Base-by-base conservation (phyloP, 2,329 filamentous ascomycete species). In the Pseudophaeomoniella oleicola region DNA sequence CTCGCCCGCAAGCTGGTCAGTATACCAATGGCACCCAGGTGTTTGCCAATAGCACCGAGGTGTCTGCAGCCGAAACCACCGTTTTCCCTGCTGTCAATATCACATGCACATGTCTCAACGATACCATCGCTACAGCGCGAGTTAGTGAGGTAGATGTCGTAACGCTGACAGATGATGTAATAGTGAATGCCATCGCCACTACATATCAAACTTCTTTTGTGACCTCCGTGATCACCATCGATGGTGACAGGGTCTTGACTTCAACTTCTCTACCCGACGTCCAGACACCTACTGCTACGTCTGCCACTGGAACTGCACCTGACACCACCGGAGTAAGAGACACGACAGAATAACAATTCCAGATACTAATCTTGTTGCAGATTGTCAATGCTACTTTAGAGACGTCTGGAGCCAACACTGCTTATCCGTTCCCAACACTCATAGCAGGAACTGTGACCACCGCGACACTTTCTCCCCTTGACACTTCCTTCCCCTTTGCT, bases 361-460 rank as follows among this genome's bases (percentile, higher is more conserved):
- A 9, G 16, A 32, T 9, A 14, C 10, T 17, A 32, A 14, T 9
- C 9, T 9, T 29, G 12, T 9, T 34, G 40, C 19, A 30, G 13
- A 41, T 38, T 5, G 32, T 49, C 10, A 46, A 41, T 16, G 46
- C 44, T 14, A 41, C 46, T 3, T 35, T 50, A n/a, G 39, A 48
- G 31, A 50, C 47, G 3, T 44, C 36, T 27, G 46, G 46, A 13
- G 42, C 42, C 34, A 44, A 44, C 19, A 39, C 47, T 9, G 38
- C 42, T 9, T 44, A 42, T 36, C 47, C 47, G n/a, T 47, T 48
- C 30, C 44, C 44, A 9, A 50, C 47, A 13, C 43, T 34, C 33
- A 10, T 47, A 3, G 37, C 44, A 12, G 42, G 14, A 10, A 6
- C 39, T 17, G 31, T 48, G 9, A 39, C 46, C 13, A 40, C 36